Base-by-base conservation (phyloP, 2,329 filamentous ascomycete genomes). In the Calonectria pteridis region DNA sequence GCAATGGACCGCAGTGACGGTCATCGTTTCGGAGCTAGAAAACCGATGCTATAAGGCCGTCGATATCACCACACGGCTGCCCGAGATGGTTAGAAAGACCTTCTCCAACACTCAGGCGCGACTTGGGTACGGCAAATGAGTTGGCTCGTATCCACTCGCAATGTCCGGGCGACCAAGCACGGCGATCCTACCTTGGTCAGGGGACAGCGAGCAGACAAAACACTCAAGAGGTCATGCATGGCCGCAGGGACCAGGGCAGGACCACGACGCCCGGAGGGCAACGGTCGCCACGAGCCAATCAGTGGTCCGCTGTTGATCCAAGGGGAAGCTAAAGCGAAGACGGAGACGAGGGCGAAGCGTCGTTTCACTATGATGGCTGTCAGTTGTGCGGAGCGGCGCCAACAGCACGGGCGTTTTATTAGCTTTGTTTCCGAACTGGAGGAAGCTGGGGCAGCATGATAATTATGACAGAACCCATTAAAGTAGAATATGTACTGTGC, bases 171-270 rank as follows among this genome's bases (percentile, higher is more conserved):
- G 51, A 43, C 46, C 70, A 59, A 50, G 74, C 72, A 74, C 65
- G 28, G 63, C 46, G 67, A 77, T 74, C 55, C 67, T 66, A 53
- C 69, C 66, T 71, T 51, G 73, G 73, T 78, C 67, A 72, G 58
- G 35, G 46, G 71, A 73, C 31, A 69, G 23, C 50, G 29, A 53
- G 31, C 31, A 55, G 59, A 58, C 73, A 71, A 63, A 74, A 67
- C 75, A 69, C 55, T 28, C 69, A 77, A 77, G 59, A 77, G 72
- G 67, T 77, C 78, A 80, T 79, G 77, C 76, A 77, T 23, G 50
- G 68, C 73, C 73, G 78, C 78, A 78, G 79, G 75, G 78, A 79
- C 77, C 78, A 78, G 51, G 63, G 23, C 50, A 53, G 50, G 77
- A 67, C 58, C 75, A 66, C 71, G 46, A 72, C 72, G 53, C 70